Percentiles rank a stretch among this genome's conserved stretches.
Conservation (phyloP, 805 yeast genomes). For the Candida sonorensis region DNA sequence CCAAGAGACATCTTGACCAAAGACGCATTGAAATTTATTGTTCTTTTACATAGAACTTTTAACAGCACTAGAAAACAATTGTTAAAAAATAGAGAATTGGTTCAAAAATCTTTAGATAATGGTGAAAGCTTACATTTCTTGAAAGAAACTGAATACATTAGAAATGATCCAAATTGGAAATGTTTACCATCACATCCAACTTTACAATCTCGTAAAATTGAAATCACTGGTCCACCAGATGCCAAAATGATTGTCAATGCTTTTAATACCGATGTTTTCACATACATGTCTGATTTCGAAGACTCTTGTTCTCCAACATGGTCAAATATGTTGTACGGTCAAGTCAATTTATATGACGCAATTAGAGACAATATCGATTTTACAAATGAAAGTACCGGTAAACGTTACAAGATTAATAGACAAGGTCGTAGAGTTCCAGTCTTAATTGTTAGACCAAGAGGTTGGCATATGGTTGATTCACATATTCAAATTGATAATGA, state of each 20-base stretch:
- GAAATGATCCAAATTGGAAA: slow-evolving; percentile 70
- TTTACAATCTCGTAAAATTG: slow-evolving; percentile 66
- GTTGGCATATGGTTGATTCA: slow-evolving; percentile 78
- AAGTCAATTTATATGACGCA: slow-evolving; percentile 71
- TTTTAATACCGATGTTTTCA: slow-evolving; percentile 68
- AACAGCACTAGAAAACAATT: slow-evolving; percentile 52
- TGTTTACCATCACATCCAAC: slow-evolving; percentile 72
- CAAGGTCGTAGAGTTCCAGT: slow-evolving; percentile 62
- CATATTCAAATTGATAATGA: slow-evolving; percentile 68
- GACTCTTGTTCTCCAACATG: slow-evolving; percentile 83
- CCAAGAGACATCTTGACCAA: slow-evolving; percentile 48
- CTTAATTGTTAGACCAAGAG: slow-evolving; percentile 79
- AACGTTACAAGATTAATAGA: slow-evolving; percentile 32
- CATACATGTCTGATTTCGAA: slow-evolving; percentile 84
- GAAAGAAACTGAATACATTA: slow-evolving; percentile 60
- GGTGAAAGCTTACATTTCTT: slow-evolving; percentile 60
- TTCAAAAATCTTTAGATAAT: slow-evolving; percentile 54
- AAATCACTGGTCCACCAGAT: slow-evolving; percentile 83
- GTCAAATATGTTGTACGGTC: slow-evolving; percentile 74
- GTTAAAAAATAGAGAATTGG: slow-evolving; percentile 52
- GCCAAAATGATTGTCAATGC: slow-evolving; percentile 82
- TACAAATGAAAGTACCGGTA: slow-evolving; percentile 30
- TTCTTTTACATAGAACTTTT: slow-evolving; percentile 67
- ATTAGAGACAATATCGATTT: slow-evolving; percentile 61
- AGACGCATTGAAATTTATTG: slow-evolving; percentile 62